phyloP scores from a whole-genome alignment of 1,284 basidiomycete genomes.

The Cutaneotrichosporon cutaneum region DNA sequence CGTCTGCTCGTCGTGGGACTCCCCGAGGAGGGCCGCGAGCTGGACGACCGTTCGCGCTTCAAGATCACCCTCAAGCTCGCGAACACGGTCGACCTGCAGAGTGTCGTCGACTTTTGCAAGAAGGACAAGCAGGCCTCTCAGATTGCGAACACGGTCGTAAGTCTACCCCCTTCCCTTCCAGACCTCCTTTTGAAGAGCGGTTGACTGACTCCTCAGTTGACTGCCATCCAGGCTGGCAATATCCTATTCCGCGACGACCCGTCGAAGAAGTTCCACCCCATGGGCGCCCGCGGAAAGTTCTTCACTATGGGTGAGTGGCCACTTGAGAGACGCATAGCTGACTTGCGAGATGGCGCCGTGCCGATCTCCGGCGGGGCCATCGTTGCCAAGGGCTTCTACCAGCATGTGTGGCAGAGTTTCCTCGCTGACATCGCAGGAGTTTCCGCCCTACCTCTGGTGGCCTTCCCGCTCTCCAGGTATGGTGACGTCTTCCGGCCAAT shows the following conservation, averaged over 20 bases:
- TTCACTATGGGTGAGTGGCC: conserved; percentile 41
- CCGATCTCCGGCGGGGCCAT: conserved; percentile 44
- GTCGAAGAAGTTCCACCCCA: conserved; percentile 37
- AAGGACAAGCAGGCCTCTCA: conserved; percentile 34
- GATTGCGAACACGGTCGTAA: conserved; percentile 31
- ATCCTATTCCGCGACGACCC: conserved; percentile 49
- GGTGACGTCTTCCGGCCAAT: neutral
- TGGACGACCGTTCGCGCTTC: conserved; percentile 43
- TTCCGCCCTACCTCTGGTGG: conserved; percentile 41
- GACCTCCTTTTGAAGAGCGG: neutral
- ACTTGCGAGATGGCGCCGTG: conserved; percentile 29
- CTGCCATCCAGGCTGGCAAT: conserved; percentile 48
- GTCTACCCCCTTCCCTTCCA: conserved; percentile 12
- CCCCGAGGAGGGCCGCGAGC: conserved; percentile 40
- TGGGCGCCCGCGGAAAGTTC: conserved; percentile 47
- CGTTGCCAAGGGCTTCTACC: conserved; percentile 50
- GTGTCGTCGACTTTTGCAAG: conserved; percentile 43
- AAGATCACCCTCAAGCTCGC: conserved; percentile 43
- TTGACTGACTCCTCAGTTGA: conserved; percentile 27
- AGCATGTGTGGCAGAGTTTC: conserved; percentile 30
- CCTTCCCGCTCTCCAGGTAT: conserved; percentile 33
- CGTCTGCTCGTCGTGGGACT: conserved; percentile 42
- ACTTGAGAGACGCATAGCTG: neutral
- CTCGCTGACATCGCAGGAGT: conserved; percentile 26
- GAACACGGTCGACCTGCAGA: conserved; percentile 41